Evolutionary conservation across 257 asterid species (phyloP).

Genomic region (Solanum chiquidenum): DNA sequence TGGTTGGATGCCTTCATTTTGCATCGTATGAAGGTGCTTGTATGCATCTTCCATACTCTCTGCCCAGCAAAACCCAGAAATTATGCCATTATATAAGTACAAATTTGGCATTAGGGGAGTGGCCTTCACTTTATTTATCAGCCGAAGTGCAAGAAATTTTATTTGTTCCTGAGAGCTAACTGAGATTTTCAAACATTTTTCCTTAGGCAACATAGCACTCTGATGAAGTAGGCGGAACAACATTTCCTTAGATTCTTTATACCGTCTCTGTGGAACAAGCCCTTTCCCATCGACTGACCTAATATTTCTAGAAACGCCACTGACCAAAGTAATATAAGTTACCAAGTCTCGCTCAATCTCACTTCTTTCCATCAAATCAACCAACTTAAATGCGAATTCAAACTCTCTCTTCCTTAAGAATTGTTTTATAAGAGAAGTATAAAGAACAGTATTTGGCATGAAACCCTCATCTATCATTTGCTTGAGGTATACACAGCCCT

Average conservation of each 20-base stretch:
- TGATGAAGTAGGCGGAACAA: slow-evolving; percentile 29
- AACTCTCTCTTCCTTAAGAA: slow-evolving; percentile 42
- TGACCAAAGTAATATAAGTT: slow-evolving; percentile 32
- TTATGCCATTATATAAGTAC: slow-evolving; percentile 34
- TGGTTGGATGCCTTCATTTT: slow-evolving; percentile 33
- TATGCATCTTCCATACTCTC: slow-evolving; percentile 37
- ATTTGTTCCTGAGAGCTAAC: slow-evolving; percentile 22
- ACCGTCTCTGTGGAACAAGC: slow-evolving; percentile 12
- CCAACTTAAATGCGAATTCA: slow-evolving; percentile 37
- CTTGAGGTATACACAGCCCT: slow-evolving; percentile 37
- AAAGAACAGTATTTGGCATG: slow-evolving; percentile 40
- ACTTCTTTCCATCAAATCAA: slow-evolving; percentile 47
- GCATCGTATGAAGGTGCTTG: slow-evolving; percentile 30
- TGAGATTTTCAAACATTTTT: slow-evolving; percentile 6
- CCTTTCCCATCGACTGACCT: slow-evolving; percentile 16
- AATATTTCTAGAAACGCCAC: slow-evolving; percentile 44
- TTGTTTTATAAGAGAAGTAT: slow-evolving; percentile 49
- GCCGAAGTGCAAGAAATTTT: slow-evolving; percentile 17
- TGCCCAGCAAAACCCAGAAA: slow-evolving; percentile 39
- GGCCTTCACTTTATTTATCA: slow-evolving; percentile 20
- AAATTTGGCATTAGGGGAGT: slow-evolving; percentile 23
- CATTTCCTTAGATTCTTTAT: slow-evolving; percentile 23
- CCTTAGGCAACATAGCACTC: slow-evolving; percentile 7
- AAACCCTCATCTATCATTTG: slow-evolving; percentile 53
- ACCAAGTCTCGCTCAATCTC: slow-evolving; percentile 31